Conservation (phyloP, 441 rosid genomes). For the Francoa sonchifolia region DNA sequence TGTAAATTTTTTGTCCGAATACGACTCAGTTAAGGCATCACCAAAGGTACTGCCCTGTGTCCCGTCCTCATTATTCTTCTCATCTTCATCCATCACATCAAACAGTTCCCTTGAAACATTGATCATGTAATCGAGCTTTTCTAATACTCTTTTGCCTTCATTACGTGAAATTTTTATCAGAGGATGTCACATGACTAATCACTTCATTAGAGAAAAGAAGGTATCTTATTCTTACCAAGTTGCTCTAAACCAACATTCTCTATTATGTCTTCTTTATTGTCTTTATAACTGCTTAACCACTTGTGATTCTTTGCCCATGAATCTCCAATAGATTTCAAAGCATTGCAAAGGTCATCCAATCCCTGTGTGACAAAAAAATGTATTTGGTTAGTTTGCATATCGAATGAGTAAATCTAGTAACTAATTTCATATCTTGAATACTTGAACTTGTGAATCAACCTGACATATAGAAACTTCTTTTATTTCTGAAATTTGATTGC, state of each 20-base stretch:
- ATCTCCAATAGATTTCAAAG: slow-evolving; percentile 5
- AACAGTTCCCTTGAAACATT: slow-evolving; percentile 6
- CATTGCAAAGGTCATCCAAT: slow-evolving; percentile 7
- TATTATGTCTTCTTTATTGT: slow-evolving; percentile 1
- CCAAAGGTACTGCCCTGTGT: slow-evolving; percentile 1
- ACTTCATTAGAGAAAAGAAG: no score
- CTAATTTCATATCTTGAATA: background rate
- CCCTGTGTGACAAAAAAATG: slow-evolving; percentile 5
- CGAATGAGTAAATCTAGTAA: background rate
- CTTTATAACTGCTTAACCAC: background rate
- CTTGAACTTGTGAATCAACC: background rate
- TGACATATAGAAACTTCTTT: background rate
- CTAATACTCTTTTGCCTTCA: slow-evolving; percentile 6
- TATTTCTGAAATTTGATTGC: background rate
- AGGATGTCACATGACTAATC: background rate
- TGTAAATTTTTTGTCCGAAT: slow-evolving; percentile 2
- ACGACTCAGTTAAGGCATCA: slow-evolving; percentile 6
- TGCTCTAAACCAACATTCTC: slow-evolving; percentile 3
- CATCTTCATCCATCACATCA: slow-evolving; percentile 14
- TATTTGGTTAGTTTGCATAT: background rate
- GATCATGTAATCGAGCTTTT: slow-evolving; percentile 7
- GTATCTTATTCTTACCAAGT: slow-evolving; percentile 10
- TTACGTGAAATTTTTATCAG: background rate
- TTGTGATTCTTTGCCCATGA: slow-evolving; percentile 5
- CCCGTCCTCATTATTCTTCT: background rate